Conservation (phyloP, 176 grass and related monocot genomes). For the Phragmites australis region DNA sequence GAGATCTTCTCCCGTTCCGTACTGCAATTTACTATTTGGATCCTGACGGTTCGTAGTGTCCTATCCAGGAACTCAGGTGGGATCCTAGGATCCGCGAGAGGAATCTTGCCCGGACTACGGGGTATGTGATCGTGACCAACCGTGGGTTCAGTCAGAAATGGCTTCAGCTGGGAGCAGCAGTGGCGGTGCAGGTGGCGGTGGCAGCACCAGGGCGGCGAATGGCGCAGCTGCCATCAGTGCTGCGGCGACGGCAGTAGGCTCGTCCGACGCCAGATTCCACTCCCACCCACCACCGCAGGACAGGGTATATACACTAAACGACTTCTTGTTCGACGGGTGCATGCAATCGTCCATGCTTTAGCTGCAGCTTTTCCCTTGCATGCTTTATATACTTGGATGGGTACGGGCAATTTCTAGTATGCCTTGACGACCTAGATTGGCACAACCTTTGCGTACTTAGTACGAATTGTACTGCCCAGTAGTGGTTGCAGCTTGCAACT, state of each 20-base stretch:
- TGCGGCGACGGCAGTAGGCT: conserved; percentile 54
- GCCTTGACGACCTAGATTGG: conserved; percentile 35
- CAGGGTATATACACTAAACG: conserved; percentile 53
- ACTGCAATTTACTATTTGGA: conserved; percentile 26
- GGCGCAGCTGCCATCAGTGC: conserved; percentile 63
- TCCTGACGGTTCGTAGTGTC: conserved; percentile 23
- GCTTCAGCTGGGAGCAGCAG: conserved; percentile 44
- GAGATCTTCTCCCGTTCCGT: conserved; percentile 20
- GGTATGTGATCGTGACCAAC: conserved; percentile 38
- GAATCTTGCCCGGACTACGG: conserved; percentile 16
- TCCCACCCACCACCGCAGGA: conserved; percentile 52
- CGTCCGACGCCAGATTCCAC: conserved; percentile 59
- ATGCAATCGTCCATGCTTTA: conserved; percentile 29
- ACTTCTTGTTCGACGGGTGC: conserved; percentile 29
- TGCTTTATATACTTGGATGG: conserved; percentile 49
- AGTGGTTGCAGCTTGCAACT: conserved; percentile 40
- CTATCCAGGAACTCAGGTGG: conserved; percentile 20
- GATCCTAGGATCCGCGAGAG: conserved; percentile 37
- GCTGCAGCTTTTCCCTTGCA: conserved; percentile 36
- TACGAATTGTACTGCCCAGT: conserved; percentile 45
- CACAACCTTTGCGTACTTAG: conserved; percentile 42
- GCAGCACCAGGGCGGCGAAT: conserved; percentile 41
- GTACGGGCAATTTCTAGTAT: conserved; percentile 25
- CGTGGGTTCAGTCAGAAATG: conserved; percentile 32
- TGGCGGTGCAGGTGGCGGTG: conserved; percentile 35